Percentiles rank a stretch among this genome's conserved stretches.
Evolutionary conservation across 768 basidiomycete species (phyloP).

Genomic region (Flagelloscypha sp.): DNA sequence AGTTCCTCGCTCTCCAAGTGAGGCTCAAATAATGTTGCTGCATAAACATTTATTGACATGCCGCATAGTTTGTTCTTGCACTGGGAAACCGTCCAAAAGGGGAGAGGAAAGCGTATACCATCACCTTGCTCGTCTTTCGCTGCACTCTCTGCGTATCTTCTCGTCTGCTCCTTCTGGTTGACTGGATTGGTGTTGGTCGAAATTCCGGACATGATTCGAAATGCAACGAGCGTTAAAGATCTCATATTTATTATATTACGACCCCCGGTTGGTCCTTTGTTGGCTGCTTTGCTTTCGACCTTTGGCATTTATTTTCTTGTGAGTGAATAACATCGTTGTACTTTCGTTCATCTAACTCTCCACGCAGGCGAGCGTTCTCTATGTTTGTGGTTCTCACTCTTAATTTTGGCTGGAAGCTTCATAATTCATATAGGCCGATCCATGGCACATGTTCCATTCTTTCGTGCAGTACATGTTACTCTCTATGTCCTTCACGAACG

Average conservation of each 20-base stretch:
- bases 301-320: constrained; percentile 18
- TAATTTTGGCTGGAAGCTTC: constrained; percentile 17
- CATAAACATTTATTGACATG: no score
- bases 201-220: not conserved
- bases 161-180: constrained; percentile 28
- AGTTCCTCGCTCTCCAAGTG: no score
- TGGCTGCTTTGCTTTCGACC: constrained; percentile 30
- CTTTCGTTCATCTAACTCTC: no score
- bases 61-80: constrained; percentile 20
- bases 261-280: constrained; percentile 24
- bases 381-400: constrained; percentile 18
- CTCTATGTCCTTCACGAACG: constrained; percentile 34
- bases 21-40: no score
- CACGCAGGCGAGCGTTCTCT: no score
- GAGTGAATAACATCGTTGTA: no score
- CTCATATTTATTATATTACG: constrained; percentile 23
- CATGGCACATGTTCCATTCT: constrained; percentile 38
- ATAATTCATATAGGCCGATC: constrained; percentile 21
- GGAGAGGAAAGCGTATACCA: constrained; percentile 47
- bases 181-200: constrained; percentile 31
- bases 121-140: constrained; percentile 28
- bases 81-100: constrained; percentile 61
- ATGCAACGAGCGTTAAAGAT: constrained; percentile 8
- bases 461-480: constrained; percentile 33
- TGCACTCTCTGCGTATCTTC: constrained; percentile 31